Percentiles rank a stretch among this genome's conserved stretches.
phyloP scores from a whole-genome alignment of 352 stramenopile species.

The Hyaloperonospora arabidopsidis region DNA sequence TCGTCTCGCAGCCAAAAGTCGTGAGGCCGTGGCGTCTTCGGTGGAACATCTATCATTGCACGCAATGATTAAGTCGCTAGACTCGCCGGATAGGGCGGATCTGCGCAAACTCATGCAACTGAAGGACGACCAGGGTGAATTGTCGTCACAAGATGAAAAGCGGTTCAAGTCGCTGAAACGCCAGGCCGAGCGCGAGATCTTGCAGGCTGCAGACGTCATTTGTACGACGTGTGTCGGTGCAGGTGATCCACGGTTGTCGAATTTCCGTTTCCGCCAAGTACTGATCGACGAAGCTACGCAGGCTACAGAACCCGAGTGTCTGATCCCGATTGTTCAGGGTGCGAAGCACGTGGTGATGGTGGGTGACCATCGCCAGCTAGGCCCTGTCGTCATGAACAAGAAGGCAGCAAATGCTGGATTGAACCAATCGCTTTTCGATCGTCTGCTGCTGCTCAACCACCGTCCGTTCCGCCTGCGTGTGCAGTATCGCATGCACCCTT shows the following conservation, averaged over 20 bases:
- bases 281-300: constrained; percentile 99
- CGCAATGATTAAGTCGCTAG: constrained; percentile 91
- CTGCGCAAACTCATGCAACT: constrained; percentile 89
- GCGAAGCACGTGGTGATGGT: constrained; percentile 99
- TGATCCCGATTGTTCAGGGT: constrained; percentile 98
- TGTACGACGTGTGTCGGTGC: constrained; percentile 98
- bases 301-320: constrained; percentile 96
- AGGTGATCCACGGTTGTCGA: constrained; percentile 94
- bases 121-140: constrained; percentile 93
- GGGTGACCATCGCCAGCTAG: constrained; percentile 97
- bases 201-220: constrained; percentile 98
- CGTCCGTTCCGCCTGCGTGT: constrained; percentile 95
- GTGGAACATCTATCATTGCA: constrained; percentile 98
- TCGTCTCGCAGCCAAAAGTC: constrained; percentile 95
- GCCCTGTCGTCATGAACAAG: constrained; percentile 98
- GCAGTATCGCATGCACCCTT: constrained; percentile 99
- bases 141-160: constrained; percentile 94
- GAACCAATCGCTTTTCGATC: constrained; percentile 97
- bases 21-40: constrained; percentile 90
- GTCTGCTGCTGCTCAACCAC: constrained; percentile 92
- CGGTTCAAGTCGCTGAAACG: constrained; percentile 91
- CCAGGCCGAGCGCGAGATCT: constrained; percentile 92
- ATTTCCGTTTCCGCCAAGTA: constrained; percentile 97
- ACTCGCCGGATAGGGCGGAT: constrained; percentile 87
- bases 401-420: constrained; percentile 94